phyloP scores from a whole-genome alignment of 2,329 filamentous ascomycete species.

The Cercospora sp. region DNA sequence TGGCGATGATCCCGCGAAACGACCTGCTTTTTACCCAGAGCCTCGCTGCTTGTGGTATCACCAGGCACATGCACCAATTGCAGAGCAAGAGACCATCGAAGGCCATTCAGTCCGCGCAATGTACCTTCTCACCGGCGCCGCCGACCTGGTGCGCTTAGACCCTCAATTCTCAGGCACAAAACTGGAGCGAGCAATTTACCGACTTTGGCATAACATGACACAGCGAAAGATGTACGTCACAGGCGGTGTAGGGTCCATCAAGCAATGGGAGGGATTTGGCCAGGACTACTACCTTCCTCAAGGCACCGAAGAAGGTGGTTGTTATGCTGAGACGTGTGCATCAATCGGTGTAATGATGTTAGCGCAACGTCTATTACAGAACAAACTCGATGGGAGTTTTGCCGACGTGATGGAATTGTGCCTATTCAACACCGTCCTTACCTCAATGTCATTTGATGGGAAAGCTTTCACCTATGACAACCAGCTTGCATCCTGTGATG shows the following conservation, averaged over 20 bases:
- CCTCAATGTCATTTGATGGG: conserved; percentile 58
- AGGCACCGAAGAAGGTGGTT: conserved; percentile 61
- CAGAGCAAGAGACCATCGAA: conserved; percentile 56
- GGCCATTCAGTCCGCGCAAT: conserved; percentile 62
- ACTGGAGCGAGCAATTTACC: conserved; percentile 46
- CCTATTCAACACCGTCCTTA: conserved; percentile 62
- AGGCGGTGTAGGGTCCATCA: conserved; percentile 59
- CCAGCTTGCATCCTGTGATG: conserved; percentile 57
- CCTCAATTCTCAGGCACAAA: conserved; percentile 31
- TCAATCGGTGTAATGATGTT: conserved; percentile 63
- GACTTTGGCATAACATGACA: conserved; percentile 62
- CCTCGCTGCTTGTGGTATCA: conserved; percentile 51
- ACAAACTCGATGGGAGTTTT: conserved; percentile 56
- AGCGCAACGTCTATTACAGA: conserved; percentile 55
- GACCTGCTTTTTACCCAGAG: conserved; percentile 52
- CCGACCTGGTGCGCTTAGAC: conserved; percentile 54
- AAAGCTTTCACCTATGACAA: conserved; percentile 63
- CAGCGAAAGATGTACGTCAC: conserved; percentile 64
- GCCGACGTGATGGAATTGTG: conserved; percentile 62
- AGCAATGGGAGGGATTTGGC: conserved; percentile 63
- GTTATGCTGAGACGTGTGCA: conserved; percentile 63
- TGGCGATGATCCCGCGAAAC: conserved; percentile 51
- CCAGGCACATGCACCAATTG: conserved; percentile 58
- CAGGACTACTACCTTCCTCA: conserved; percentile 61
- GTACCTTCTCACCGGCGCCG: conserved; percentile 60